These are phyloP conservation scores for Cordyceps militaris DNA, from an alignment of 2,329 filamentous ascomycete species.

Conservation along the genomic window DNA sequence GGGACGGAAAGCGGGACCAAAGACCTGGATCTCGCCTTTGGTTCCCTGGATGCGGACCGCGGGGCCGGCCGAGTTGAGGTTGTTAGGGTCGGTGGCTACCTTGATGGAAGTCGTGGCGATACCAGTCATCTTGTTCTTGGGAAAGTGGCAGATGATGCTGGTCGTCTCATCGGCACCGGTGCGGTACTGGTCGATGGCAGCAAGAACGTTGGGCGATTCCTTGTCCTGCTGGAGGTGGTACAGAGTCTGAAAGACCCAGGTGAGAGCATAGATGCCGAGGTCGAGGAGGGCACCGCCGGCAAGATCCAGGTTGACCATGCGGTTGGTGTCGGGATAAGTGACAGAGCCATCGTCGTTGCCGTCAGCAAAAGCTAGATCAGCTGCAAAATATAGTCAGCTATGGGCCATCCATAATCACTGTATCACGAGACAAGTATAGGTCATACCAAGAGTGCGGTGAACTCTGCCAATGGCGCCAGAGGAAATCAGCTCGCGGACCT, in stretches of 20 bases:
- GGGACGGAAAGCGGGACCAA: conserved; percentile 64
- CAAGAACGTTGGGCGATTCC: conserved; percentile 59
- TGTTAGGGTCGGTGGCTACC: conserved; percentile 54
- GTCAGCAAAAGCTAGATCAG: conserved; percentile 55
- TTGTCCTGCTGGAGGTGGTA: conserved; percentile 74
- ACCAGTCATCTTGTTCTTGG: conserved; percentile 59
- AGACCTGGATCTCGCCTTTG: conserved; percentile 75
- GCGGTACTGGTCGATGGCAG: conserved; percentile 64
- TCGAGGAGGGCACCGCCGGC: conserved; percentile 79
- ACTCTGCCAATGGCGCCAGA: conserved; percentile 52
- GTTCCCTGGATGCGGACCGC: conserved; percentile 75
- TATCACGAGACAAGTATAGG: too few species aligned
- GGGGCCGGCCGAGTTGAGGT: conserved; percentile 51
- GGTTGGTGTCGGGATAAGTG: conserved; percentile 54
- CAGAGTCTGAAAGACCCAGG: conserved; percentile 84
- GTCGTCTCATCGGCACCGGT: conserved; percentile 74
- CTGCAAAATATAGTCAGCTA: conserved; percentile 22
- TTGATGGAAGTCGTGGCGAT: conserved; percentile 63
- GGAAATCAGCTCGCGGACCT: conserved; percentile 58
- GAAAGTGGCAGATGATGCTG: conserved; percentile 72
- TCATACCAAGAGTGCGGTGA: conserved; percentile 50
- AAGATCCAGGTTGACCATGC: conserved; percentile 76
- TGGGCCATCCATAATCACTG: too few species aligned
- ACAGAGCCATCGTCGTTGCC: conserved; percentile 50
- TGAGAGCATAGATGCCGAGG: conserved; percentile 80